phyloP scores from a whole-genome alignment of 1,284 basidiomycete species.

The Ceratobasidium sp. region DNA sequence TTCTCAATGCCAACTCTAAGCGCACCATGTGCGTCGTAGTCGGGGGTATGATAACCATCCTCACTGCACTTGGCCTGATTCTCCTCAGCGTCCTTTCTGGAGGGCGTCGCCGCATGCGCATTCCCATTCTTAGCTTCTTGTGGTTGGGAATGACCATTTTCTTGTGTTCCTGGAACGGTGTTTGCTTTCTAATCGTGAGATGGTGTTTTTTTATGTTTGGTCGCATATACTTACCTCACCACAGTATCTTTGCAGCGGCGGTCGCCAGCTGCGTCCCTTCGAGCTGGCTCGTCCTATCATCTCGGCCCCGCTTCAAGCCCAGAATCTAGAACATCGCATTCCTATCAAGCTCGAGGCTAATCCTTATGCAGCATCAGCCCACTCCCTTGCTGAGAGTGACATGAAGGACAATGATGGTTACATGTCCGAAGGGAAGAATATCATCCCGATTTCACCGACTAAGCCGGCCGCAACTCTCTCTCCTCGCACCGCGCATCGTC shows the following conservation, averaged over 20 bases:
- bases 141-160: conserved; percentile 43
- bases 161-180: conserved; percentile 42
- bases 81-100: conserved; percentile 35
- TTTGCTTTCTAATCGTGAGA: conserved; percentile 45
- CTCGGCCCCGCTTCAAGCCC: conserved; percentile 39
- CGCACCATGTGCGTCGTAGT: conserved; percentile 27
- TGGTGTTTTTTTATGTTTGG: neutral
- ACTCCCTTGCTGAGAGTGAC: conserved; percentile 31
- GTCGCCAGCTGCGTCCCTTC: conserved; percentile 45
- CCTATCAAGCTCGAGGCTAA: conserved; percentile 36
- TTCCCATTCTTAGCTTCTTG: conserved; percentile 35
- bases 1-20: conserved; percentile 36
- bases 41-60: conserved; percentile 30
- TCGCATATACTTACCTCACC: neutral
- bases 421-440: conserved; percentile 14
- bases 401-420: conserved; percentile 19
- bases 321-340: conserved; percentile 22
- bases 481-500: conserved; percentile 29
- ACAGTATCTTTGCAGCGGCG: conserved; percentile 46
- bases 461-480: conserved; percentile 24
- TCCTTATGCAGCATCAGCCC: conserved; percentile 29
- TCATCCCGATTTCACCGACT: conserved; percentile 37
- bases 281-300: conserved; percentile 45
- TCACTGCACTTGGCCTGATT: conserved; percentile 26
- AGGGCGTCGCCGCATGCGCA: conserved; percentile 21